Percentiles rank a stretch among this genome's conserved stretches.
These are phyloP conservation scores for Bombardia bombarda DNA, from an alignment of 495 filamentous ascomycete genomes.

Conservation along the genomic window DNA sequence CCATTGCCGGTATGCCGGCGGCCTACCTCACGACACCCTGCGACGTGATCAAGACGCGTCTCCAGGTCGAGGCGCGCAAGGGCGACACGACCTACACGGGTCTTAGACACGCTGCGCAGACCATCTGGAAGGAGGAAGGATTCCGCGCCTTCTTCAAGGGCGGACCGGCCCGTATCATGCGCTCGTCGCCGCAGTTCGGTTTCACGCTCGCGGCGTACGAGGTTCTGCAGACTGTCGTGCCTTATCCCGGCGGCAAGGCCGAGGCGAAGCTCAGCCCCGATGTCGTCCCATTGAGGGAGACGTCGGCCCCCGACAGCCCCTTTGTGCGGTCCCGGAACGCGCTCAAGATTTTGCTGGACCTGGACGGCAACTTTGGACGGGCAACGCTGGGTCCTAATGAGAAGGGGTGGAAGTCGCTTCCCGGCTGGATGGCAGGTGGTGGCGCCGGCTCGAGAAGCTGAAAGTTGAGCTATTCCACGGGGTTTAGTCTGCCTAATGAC, in stretches of 20 bases:
- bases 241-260: conserved; percentile 59
- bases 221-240: conserved; percentile 73
- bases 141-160: conserved; percentile 98
- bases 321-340: conserved; percentile 86
- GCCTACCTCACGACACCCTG: conserved; percentile 96
- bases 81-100: conserved; percentile 81
- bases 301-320: conserved; percentile 54
- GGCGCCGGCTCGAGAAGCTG: conserved; percentile 15
- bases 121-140: conserved; percentile 83
- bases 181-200: conserved; percentile 94
- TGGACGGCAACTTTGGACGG: conserved; percentile 84
- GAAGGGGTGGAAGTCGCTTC: conserved; percentile 41
- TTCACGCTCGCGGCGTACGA: conserved; percentile 96
- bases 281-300: conserved; percentile 34
- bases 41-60: conserved; percentile 97
- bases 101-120: conserved; percentile 77
- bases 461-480: too few relatives aligned
- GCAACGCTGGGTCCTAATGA: conserved; percentile 46
- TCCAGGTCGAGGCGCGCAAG: conserved; percentile 95
- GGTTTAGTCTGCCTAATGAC: too few relatives aligned
- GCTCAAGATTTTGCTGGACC: conserved; percentile 91
- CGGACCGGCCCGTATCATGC: conserved; percentile 85
- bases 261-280: conserved; percentile 31
- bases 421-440: conserved; percentile 28
- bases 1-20: conserved; percentile 97